Conservation (phyloP, 352 stramenopile species). For the Phytopythium vexans region DNA sequence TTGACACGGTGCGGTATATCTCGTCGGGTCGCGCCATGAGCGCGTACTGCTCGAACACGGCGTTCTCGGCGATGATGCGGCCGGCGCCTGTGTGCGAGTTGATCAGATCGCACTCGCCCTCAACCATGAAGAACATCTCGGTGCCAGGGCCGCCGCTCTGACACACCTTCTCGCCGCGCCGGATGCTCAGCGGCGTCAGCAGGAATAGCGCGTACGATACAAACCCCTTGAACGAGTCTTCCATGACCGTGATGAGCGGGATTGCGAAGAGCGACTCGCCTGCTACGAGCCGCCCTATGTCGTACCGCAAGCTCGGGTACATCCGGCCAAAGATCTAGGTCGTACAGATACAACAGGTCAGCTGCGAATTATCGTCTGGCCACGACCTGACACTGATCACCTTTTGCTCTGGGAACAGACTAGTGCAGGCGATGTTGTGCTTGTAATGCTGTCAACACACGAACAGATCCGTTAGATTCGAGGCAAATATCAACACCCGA, state of each 20-base stretch:
- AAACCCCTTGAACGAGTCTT: slow-evolving; percentile 86
- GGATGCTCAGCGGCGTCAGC: slow-evolving; percentile 72
- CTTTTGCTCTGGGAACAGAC: slow-evolving; percentile 81
- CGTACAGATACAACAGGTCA: not conserved
- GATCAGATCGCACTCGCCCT: slow-evolving; percentile 78
- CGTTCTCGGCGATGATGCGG: slow-evolving; percentile 62
- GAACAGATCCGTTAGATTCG: slow-evolving; percentile 4
- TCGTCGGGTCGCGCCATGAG: slow-evolving; percentile 67
- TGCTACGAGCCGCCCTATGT: slow-evolving; percentile 73
- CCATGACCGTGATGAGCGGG: slow-evolving; percentile 82
- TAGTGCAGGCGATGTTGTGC: slow-evolving; percentile 62
- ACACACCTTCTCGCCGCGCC: slow-evolving; percentile 71
- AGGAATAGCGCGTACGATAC: slow-evolving; percentile 85
- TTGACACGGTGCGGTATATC: slow-evolving; percentile 75
- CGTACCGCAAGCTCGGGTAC: slow-evolving; percentile 74
- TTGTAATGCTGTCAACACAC: slow-evolving; percentile 56
- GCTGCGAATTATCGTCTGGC: not conserved
- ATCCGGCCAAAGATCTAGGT: slow-evolving; percentile 78
- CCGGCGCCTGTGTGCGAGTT: slow-evolving; percentile 60
- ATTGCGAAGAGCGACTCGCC: slow-evolving; percentile 78
- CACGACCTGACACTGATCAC: slow-evolving; percentile 12
- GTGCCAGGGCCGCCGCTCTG: slow-evolving; percentile 59
- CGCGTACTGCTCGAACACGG: slow-evolving; percentile 83
- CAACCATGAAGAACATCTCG: slow-evolving; percentile 85
- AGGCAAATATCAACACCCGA: not conserved